These are phyloP conservation scores for Cyberlindnera nakhonratchasimensis DNA, from an alignment of 805 yeast species.

Conservation along the genomic window DNA sequence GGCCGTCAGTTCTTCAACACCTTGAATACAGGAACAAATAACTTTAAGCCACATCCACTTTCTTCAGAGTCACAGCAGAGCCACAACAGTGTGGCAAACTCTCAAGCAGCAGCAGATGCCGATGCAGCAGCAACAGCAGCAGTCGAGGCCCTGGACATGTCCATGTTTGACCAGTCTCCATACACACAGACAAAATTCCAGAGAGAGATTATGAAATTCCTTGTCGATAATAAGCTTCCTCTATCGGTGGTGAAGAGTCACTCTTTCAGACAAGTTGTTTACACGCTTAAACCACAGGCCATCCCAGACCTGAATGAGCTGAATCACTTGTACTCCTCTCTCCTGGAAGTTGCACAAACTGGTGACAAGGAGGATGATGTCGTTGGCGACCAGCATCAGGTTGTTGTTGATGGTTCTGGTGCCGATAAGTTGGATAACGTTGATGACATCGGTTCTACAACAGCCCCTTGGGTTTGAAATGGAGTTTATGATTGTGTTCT, in stretches of 20 bases:
- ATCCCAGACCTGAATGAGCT: slow-evolving; percentile 45
- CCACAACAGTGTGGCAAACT: background rate
- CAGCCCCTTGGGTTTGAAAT: background rate
- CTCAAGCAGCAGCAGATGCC: background rate
- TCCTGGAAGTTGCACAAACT: background rate
- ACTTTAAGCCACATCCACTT: slow-evolving; percentile 17
- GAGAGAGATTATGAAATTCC: slow-evolving; percentile 46
- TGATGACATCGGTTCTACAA: background rate
- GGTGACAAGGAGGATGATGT: slow-evolving; percentile 1
- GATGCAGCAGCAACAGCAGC: slow-evolving; percentile 3
- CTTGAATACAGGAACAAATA: slow-evolving; percentile 13
- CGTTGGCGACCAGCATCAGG: background rate
- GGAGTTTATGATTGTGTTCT: background rate
- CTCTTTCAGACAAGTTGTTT: slow-evolving; percentile 48
- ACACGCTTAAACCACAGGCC: slow-evolving; percentile 47
- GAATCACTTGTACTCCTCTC: slow-evolving; percentile 13
- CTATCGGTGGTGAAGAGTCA: slow-evolving; percentile 45
- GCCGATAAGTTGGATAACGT: background rate
- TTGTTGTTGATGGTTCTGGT: background rate
- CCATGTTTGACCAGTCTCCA: slow-evolving; percentile 37
- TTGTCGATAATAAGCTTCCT: slow-evolving; percentile 50
- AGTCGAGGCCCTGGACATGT: slow-evolving; percentile 4
- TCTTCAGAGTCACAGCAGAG: slow-evolving; percentile 5
- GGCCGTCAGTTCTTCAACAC: slow-evolving; percentile 33
- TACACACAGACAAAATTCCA: slow-evolving; percentile 47